Evolutionary conservation across 495 filamentous ascomycete species (phyloP).

Genomic region (Immersiella caudata): DNA sequence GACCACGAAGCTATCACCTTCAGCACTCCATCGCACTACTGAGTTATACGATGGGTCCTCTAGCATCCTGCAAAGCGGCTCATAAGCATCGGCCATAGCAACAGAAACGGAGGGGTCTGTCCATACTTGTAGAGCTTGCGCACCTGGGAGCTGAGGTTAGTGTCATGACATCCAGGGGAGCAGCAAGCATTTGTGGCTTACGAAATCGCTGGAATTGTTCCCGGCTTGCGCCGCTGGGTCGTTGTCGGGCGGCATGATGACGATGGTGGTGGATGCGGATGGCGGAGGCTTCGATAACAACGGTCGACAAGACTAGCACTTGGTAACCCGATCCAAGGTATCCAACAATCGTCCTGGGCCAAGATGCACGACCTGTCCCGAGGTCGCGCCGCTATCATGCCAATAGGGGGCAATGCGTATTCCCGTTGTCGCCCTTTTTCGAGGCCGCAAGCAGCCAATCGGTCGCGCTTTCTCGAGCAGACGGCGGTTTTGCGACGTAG

Average conservation of each 20-base stretch:
- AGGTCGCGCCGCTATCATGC: conserved; percentile 9
- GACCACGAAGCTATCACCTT: conserved; percentile 95
- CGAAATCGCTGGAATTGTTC: conserved; percentile 56
- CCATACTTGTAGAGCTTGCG: conserved; percentile 96
- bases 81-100: conserved; percentile 24
- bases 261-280: conserved; percentile 8
- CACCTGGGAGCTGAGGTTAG: conserved; percentile 59
- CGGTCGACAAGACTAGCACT: not conserved
- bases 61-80: conserved; percentile 73
- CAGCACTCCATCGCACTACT: conserved; percentile 94
- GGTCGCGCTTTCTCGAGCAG: conserved; percentile 6
- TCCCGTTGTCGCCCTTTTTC: not conserved
- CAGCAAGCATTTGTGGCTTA: conserved; percentile 33
- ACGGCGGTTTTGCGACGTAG: conserved; percentile 19
- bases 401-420: conserved; percentile 10
- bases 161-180: not conserved
- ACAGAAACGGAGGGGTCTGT: conserved; percentile 33
- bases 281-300: not conserved
- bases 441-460: conserved; percentile 1
- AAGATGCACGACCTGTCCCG: not conserved
- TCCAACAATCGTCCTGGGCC: not conserved
- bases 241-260: conserved; percentile 48
- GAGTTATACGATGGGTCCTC: conserved; percentile 91
- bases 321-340: not conserved
- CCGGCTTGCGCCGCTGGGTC: conserved; percentile 46